Conservation (phyloP, 2,329 filamentous ascomycete species). For the Thielaviopsis populi region DNA sequence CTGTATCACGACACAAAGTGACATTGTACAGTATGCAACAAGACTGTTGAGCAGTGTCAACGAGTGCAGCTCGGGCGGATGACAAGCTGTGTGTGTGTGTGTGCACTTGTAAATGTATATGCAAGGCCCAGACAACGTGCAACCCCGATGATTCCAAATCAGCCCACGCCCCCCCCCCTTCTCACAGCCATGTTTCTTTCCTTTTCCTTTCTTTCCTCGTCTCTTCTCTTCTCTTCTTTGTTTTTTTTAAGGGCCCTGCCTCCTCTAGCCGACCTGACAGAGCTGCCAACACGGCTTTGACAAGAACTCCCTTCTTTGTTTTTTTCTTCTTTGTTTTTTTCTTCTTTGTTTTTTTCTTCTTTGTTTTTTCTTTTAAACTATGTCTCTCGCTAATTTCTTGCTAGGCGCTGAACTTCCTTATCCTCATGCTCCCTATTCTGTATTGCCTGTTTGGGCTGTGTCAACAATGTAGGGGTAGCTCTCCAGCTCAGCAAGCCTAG, state of each 20-base stretch:
- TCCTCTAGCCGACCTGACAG: background rate
- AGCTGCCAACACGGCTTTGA: conserved; percentile 2
- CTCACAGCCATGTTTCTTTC: background rate
- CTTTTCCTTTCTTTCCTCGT: background rate
- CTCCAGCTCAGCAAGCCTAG: too few species aligned
- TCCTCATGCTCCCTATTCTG: background rate
- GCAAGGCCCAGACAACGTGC: background rate
- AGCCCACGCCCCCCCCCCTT: background rate
- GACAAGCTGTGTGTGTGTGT: too few species aligned
- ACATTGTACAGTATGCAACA: background rate
- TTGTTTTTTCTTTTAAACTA: background rate
- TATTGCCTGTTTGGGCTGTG: background rate
- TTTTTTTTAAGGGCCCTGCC: background rate
- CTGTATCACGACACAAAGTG: background rate
- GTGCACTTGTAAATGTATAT: too few species aligned
- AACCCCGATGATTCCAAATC: background rate
- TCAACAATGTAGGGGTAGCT: too few species aligned
- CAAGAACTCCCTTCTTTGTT: background rate
- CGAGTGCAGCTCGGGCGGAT: too few species aligned
- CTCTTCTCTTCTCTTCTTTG: too few species aligned
- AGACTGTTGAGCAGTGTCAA: background rate
- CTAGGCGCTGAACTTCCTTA: background rate
- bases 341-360: background rate
- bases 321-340: background rate
- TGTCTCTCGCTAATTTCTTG: background rate